Base-by-base conservation (phyloP, 768 basidiomycete genomes). In the Clathrus columnatus region DNA sequence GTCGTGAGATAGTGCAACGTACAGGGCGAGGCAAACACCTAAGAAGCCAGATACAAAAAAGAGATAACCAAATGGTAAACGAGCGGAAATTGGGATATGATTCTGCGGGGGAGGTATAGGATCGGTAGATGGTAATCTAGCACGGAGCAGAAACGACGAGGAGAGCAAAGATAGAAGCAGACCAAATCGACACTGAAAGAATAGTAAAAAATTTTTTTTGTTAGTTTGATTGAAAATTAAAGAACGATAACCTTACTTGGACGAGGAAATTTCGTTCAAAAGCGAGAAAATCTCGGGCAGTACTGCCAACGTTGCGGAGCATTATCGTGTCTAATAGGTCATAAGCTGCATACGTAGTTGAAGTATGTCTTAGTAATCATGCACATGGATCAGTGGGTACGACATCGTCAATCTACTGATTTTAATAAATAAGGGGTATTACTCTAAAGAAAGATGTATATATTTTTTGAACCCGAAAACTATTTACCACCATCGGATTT, bases 401-500 rank as follows among this genome's bases (percentile, higher is more conserved):
- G n/a, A n/a, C n/a, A n/a, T n/a, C n/a, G n/a, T n/a, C n/a, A n/a
- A n/a, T n/a, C n/a, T n/a, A n/a, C n/a, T n/a, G n/a, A n/a, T n/a
- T n/a, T n/a, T n/a, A n/a, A n/a, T n/a, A n/a, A n/a, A n/a, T n/a
- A n/a, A n/a, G n/a, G n/a, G n/a, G n/a, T n/a, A n/a, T n/a, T n/a
- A n/a, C n/a, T n/a, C n/a, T n/a, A n/a, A n/a, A n/a, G n/a, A n/a
- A n/a, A n/a, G n/a, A n/a, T n/a, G n/a, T n/a, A n/a, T n/a, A n/a
- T n/a, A n/a, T n/a, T n/a, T n/a, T n/a, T n/a, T n/a, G n/a, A n/a
- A n/a, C n/a, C n/a, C n/a, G n/a, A n/a, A n/a, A n/a, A n/a, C n/a
- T n/a, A n/a, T 42, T 59, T 61, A 60, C 82, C 84, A 87, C 84
- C 84, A 87, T 26, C 83, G 73, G 27, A 94, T 74, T 69, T 97